Percentiles rank a stretch among this genome's conserved stretches.
Evolutionary conservation across 257 asterid species (phyloP).

Genomic region (Perilla frutescens): DNA sequence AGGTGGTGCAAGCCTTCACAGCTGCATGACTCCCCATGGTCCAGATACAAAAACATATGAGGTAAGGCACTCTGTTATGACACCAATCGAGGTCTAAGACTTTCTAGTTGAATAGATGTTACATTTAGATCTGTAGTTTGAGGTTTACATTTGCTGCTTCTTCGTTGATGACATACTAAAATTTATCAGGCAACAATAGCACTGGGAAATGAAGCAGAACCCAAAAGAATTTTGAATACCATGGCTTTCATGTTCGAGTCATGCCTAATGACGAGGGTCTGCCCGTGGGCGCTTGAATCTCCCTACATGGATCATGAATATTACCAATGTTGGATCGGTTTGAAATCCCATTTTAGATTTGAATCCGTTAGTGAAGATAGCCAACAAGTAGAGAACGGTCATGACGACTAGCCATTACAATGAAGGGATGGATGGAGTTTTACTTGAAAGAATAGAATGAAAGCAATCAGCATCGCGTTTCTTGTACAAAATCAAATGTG

Average conservation of each 20-base stretch:
- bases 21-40: conserved; percentile 99
- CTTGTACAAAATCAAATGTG: conserved; percentile 25
- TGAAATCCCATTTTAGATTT: conserved; percentile 80
- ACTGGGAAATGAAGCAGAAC: conserved; percentile 75
- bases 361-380: conserved; percentile 34
- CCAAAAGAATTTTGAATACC: conserved; percentile 63
- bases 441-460: neutral
- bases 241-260: conserved; percentile 99
- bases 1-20: conserved; percentile 98
- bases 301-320: conserved; percentile 82
- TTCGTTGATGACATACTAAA: conserved; percentile 26
- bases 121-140: neutral
- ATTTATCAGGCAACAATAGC: conserved; percentile 72
- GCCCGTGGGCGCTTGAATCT: conserved; percentile 89
- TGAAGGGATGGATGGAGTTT: conserved; percentile 20
- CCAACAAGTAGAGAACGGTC: conserved; percentile 38
- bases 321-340: conserved; percentile 95
- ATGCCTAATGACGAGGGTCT: conserved; percentile 86
- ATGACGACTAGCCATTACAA: conserved; percentile 13
- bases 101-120: neutral
- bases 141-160: conserved; percentile 10
- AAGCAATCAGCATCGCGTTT: neutral
- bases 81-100: neutral
- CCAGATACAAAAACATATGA: conserved; percentile 95
- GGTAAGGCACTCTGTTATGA: conserved; percentile 49